Evolutionary conservation across 2,329 filamentous ascomycete genomes (phyloP).

Genomic region (Escovopsis sp.): DNA sequence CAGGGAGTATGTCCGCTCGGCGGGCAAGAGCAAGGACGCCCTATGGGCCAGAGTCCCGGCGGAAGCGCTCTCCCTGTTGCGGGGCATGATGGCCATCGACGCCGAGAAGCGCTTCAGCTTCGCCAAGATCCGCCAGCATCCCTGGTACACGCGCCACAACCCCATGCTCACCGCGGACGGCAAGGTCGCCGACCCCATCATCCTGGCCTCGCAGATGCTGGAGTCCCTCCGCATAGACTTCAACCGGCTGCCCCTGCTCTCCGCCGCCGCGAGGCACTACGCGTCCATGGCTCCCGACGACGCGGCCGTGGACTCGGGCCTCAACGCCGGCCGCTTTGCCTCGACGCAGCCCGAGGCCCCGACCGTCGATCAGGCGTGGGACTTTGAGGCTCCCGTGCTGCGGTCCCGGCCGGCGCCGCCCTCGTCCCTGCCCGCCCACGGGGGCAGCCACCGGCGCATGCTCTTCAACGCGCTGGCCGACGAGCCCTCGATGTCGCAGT

Average conservation of each 20-base stretch:
- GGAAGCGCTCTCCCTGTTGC: constrained; percentile 64
- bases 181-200: constrained; percentile 61
- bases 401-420: constrained; percentile 33
- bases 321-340: constrained; percentile 40
- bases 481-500: constrained; percentile 77
- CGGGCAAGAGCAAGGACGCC: constrained; percentile 70
- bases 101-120: constrained; percentile 66
- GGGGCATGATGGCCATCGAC: constrained; percentile 86
- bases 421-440: constrained; percentile 20
- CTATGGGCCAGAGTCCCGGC: constrained; percentile 69
- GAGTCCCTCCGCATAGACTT: constrained; percentile 85
- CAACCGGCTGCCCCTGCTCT: constrained; percentile 46
- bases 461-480: constrained; percentile 56
- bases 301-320: constrained; percentile 54
- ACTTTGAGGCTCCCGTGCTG: constrained; percentile 67
- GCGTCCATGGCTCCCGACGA: constrained; percentile 26
- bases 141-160: constrained; percentile 85
- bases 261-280: constrained; percentile 26
- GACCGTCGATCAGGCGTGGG: constrained; percentile 51
- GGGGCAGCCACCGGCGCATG: constrained; percentile 22
- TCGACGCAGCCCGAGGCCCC: constrained; percentile 75
- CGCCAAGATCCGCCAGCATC: constrained; percentile 73
- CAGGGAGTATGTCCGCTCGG: constrained; percentile 67
- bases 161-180: constrained; percentile 61
- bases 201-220: constrained; percentile 88